Evolutionary conservation across 2,329 filamentous ascomycete species (phyloP), one percentile per base, ranked within the genome.

Genomic region (Emericellopsis cladophorae): DNA sequence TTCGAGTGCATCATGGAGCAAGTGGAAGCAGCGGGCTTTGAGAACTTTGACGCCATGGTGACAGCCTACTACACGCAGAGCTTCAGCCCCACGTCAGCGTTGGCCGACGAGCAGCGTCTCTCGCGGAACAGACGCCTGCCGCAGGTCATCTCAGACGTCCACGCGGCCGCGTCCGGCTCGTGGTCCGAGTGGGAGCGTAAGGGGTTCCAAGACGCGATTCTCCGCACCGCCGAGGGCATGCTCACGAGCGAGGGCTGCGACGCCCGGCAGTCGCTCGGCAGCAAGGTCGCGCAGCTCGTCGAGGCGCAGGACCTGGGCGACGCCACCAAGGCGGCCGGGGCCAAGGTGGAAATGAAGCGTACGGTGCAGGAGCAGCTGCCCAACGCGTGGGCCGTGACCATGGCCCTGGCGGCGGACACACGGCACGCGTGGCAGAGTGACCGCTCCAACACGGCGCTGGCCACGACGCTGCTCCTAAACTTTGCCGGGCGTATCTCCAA

Each of bases 51-150:
- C 23, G 45, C 49, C 12, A 34, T 52, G 14, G 51, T 49, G n/a
- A 46, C 48, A 11, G 47, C 52, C 3, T 55, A 55, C 41, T 56
- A 55, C 42, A 44, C 45, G 34, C 44, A 46, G 18, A 44, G 40
- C 1, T 49, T 51, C 24, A 38, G 35, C 14, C 45, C 49, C 11
- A 35, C 47, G 3, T 49, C 49, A 7, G 41, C 49, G 1, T 40
- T 54, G 8, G 47, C 49, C 9, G 42, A 52, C n/a, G 49, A 55
- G 35, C 53, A 55, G 40, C 48, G 48, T 2, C 35, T 49, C 11
- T 55, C 49, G 31, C 49, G 53, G 16, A 51, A 52, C 41, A 45
- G 48, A 9, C 43, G 52, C 1, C 46, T 56, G 8, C 50, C 54
- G 7, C 45, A 46, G 32, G 45, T 54, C 6, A 45, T 55, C 22